Evolutionary conservation across 2,329 filamentous ascomycete species (phyloP), one percentile per base, ranked within the genome.

Genomic region (Aspergillus jensenii): DNA sequence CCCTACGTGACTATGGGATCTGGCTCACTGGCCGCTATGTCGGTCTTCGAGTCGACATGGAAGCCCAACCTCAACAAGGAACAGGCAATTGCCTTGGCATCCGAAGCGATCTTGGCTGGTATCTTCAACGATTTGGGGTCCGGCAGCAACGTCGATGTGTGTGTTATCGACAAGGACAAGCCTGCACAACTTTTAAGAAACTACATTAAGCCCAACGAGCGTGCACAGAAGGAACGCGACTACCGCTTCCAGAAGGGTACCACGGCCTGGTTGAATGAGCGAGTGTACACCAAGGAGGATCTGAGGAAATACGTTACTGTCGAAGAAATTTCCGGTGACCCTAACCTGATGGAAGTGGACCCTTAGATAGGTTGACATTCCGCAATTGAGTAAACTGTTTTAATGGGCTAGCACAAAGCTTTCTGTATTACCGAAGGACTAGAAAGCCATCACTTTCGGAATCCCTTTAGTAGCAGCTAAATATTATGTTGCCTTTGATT

Each of bases 1-100:
- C 95, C 95, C 51, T 99, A 99, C 77, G 96, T 99, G 66, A 99
- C 96, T 65, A 99, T 99, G 95, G 95, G 95, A 55, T 96, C 90
- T 23, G 95, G 95, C 64, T 96, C 91, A 48, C 82, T 99, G 66
- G 95, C 95, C 27, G 95, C 95, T 73, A 99, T 99, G 95, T 91
- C 90, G 33, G 90, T 99, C 52, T 99, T 99, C 73, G 95, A 99
- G 83, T 96, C 93, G 50, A 88, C 89, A 78, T 99, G 96, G 96
- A 91, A 93, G 84, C 80, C 86, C 7, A 79, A 87, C 60, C 76
- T 97, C 74, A 89, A 84, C 63, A 83, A 86, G 67, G 90, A 96
- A 39, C 90, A 90, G 50, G 93, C 93, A n/a, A 81, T 97, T 59
- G 87, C 88, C 71, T 82, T 97, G 62, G 88, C 88, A 72, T 85